phyloP scores from a whole-genome alignment of 192 early-diverging fungal genomes.

The Endogone sp. region DNA sequence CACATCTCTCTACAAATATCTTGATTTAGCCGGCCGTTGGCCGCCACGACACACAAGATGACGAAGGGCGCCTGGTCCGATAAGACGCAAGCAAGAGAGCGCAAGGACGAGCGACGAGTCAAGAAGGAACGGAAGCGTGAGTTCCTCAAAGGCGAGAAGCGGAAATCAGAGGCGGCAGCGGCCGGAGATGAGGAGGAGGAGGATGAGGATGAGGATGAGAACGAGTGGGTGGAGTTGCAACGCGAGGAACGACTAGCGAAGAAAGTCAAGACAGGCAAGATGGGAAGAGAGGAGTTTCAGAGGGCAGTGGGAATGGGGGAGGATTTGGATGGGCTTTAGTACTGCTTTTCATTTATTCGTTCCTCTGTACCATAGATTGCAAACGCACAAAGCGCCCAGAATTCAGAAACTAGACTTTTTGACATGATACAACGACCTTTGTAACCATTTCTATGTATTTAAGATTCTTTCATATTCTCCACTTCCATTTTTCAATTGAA shows the following conservation, averaged over 20 bases:
- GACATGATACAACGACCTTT: too few relatives aligned
- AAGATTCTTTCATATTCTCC: too few relatives aligned
- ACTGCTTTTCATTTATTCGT: too few relatives aligned
- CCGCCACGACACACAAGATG: background rate
- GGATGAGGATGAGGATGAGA: conserved; percentile 34
- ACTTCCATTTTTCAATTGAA: too few relatives aligned
- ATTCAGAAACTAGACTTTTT: too few relatives aligned
- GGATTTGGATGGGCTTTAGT: too few relatives aligned
- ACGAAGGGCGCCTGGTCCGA: conserved; percentile 62
- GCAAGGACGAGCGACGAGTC: conserved; percentile 56
- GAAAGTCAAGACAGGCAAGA: conserved; percentile 52
- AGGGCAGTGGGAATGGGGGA: background rate
- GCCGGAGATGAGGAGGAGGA: conserved; percentile 22
- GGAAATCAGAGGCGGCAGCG: conserved; percentile 12
- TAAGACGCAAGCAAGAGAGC: conserved; percentile 62
- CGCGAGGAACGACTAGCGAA: conserved; percentile 54
- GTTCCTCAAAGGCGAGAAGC: conserved; percentile 36
- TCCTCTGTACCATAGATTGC: too few relatives aligned
- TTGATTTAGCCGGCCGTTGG: background rate
- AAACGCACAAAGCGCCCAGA: too few relatives aligned
- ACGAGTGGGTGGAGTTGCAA: conserved; percentile 63
- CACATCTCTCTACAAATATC: background rate
- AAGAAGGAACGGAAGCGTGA: conserved; percentile 62
- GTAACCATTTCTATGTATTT: too few relatives aligned
- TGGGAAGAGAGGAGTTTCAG: conserved; percentile 44